Evolutionary conservation across 768 basidiomycete species (phyloP).

Genomic region (Agaricus subrufescens): DNA sequence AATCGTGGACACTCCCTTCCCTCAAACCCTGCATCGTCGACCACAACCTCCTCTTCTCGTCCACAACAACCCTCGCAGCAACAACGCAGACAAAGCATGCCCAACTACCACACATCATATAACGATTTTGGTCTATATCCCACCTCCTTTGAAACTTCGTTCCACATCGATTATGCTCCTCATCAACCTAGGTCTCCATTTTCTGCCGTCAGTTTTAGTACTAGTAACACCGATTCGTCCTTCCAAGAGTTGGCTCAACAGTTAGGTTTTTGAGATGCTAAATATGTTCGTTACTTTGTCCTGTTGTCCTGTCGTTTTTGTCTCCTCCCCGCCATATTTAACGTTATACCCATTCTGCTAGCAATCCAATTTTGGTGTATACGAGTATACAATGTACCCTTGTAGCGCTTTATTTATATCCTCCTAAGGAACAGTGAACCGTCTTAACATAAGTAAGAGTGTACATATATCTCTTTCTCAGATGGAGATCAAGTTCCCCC

Average conservation of each 20-base stretch:
- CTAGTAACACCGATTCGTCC: conserved; percentile 45
- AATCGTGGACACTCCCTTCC: neutral
- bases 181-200: conserved; percentile 7
- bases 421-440: no score
- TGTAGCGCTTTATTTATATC: no score
- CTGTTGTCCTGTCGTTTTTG: no score
- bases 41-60: neutral
- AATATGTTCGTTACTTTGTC: neutral
- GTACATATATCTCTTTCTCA: no score
- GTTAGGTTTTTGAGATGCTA: conserved; percentile 40
- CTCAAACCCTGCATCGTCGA: neutral
- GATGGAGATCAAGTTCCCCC: no score
- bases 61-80: no score
- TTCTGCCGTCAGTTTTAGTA: conserved; percentile 4
- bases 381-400: no score
- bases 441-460: neutral
- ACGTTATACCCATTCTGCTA: no score
- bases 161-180: conserved; percentile 4
- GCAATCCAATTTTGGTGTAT: no score
- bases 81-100: neutral
- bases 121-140: conserved; percentile 4
- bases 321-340: no score
- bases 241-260: conserved; percentile 71
- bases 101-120: neutral
- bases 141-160: conserved; percentile 2